Evolutionary conservation across 768 basidiomycete species (phyloP).

Genomic region (Leccinellum rugosiceps): DNA sequence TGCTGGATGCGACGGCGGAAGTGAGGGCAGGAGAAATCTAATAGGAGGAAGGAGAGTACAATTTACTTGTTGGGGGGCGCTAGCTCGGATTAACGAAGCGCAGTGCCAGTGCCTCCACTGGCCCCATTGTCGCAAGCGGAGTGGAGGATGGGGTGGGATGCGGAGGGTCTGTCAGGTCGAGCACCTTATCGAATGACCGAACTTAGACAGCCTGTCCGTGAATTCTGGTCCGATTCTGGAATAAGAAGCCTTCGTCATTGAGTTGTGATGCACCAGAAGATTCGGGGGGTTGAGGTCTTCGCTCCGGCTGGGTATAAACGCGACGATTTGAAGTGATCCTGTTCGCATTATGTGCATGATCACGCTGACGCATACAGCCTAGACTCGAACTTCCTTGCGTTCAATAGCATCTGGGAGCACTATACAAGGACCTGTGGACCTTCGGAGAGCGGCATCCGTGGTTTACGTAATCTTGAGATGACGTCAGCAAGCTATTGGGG

Average conservation of each 20-base stretch:
- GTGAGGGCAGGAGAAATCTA: slow-evolving; percentile 18
- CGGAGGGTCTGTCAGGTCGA: slow-evolving; percentile 24
- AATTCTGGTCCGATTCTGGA: slow-evolving; percentile 10
- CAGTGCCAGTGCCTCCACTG: too few species aligned
- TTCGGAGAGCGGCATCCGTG: too few species aligned
- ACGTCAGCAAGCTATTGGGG: background rate
- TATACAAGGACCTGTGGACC: slow-evolving; percentile 42
- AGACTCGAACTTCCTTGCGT: too few species aligned
- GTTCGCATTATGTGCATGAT: too few species aligned
- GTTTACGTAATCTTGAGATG: background rate
- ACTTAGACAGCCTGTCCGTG: slow-evolving; percentile 26
- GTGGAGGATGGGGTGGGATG: slow-evolving; percentile 19
- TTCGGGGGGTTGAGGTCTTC: slow-evolving; percentile 1
- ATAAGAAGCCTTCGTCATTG: slow-evolving; percentile 5
- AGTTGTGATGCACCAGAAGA: slow-evolving; percentile 16
- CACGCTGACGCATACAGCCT: too few species aligned
- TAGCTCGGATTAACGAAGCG: too few species aligned
- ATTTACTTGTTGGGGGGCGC: too few species aligned
- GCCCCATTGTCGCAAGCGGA: background rate
- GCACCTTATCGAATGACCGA: slow-evolving; percentile 34
- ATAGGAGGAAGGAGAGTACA: slow-evolving; percentile 14
- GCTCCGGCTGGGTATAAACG: too few species aligned
- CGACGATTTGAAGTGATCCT: too few species aligned
- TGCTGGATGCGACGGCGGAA: too few species aligned
- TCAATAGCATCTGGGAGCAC: slow-evolving; percentile 50